A percentile compares a stretch with the other conserved stretches of the same genome.
These are phyloP conservation scores for Linanthus parryae DNA, from an alignment of 148 eudicot species.

Conservation along the genomic window DNA sequence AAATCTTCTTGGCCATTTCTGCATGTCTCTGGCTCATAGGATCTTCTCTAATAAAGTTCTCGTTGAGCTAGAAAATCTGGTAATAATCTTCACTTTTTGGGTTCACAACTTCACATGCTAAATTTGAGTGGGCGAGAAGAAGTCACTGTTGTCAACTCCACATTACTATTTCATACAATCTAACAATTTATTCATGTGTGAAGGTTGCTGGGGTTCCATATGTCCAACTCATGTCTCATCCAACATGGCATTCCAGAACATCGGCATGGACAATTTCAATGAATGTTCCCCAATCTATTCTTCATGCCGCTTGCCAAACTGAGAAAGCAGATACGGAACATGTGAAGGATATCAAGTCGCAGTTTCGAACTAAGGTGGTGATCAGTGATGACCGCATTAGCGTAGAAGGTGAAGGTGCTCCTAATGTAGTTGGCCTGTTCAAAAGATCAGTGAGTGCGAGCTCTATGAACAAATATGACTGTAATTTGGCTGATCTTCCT, in stretches of 20 bases:
- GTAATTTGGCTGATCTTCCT: slow-evolving; percentile 77
- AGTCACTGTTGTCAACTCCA: not conserved
- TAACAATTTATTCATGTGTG: slow-evolving; percentile 6
- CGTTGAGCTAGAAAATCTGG: slow-evolving; percentile 73
- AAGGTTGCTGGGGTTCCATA: slow-evolving; percentile 70
- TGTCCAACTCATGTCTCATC: slow-evolving; percentile 73
- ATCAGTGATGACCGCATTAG: slow-evolving; percentile 82
- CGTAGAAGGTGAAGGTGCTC: slow-evolving; percentile 85
- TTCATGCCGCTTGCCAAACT: slow-evolving; percentile 34
- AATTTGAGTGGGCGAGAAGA: not conserved
- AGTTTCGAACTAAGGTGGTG: slow-evolving; percentile 72
- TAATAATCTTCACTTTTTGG: slow-evolving; percentile 14
- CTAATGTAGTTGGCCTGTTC: slow-evolving; percentile 71
- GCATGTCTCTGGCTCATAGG: slow-evolving; percentile 89
- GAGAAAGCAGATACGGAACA: slow-evolving; percentile 29
- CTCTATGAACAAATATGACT: slow-evolving; percentile 54
- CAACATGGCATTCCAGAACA: slow-evolving; percentile 89
- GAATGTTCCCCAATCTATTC: slow-evolving; percentile 58
- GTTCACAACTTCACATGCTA: not conserved
- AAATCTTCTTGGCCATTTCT: slow-evolving; percentile 83
- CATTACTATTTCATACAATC: not conserved
- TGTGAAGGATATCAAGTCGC: slow-evolving; percentile 33
- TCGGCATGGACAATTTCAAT: slow-evolving; percentile 85
- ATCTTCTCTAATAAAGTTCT: slow-evolving; percentile 75
- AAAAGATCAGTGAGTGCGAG: slow-evolving; percentile 42